phyloP scores from a whole-genome alignment of 345 rosid genomes.

The Rhodamnia rubescens region DNA sequence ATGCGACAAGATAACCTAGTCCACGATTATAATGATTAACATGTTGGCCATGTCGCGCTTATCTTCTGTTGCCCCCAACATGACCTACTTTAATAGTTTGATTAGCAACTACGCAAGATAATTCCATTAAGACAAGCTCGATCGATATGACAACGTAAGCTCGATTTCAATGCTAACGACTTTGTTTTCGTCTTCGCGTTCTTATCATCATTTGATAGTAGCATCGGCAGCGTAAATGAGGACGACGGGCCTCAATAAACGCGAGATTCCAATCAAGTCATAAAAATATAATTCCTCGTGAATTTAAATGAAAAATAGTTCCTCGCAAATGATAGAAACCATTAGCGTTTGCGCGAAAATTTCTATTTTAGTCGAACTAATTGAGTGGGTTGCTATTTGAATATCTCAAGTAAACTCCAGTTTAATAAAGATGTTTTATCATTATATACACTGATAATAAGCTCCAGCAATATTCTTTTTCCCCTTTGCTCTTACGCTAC shows the following conservation, averaged over 20 bases:
- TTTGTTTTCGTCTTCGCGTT: background rate
- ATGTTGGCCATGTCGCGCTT: background rate
- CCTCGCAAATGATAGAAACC: background rate
- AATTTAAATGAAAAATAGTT: background rate
- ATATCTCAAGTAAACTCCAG: too few relatives aligned
- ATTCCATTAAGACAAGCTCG: background rate
- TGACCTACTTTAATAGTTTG: background rate
- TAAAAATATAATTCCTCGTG: too few relatives aligned
- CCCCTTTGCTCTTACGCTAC: background rate
- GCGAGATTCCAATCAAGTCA: background rate
- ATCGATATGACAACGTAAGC: background rate
- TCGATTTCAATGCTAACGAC: background rate
- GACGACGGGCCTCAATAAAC: background rate
- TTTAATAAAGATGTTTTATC: background rate
- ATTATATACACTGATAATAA: background rate
- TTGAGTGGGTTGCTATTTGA: background rate
- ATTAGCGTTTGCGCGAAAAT: background rate
- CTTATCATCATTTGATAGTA: background rate
- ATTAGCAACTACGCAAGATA: background rate
- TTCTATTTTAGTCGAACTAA: background rate
- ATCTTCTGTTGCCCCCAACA: background rate
- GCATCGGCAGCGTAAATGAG: background rate
- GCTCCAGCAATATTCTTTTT: too few relatives aligned
- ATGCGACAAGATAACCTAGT: background rate
- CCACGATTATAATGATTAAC: background rate